These are phyloP conservation scores for Galerina sulciceps DNA, from an alignment of 768 basidiomycete species.

Conservation along the genomic window DNA sequence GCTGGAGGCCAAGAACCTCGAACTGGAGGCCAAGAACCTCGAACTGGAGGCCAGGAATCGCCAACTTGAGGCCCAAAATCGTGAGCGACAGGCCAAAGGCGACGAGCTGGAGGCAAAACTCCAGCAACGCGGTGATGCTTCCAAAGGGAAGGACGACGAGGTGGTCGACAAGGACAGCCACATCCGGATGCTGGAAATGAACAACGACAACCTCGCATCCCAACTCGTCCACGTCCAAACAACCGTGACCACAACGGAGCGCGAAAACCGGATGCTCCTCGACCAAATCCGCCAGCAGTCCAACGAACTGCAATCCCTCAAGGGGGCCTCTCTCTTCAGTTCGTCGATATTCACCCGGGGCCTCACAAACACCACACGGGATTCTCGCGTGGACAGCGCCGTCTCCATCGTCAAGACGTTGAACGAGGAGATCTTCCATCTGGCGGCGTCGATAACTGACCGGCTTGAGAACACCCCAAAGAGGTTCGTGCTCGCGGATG, in stretches of 20 bases:
- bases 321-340: constrained; percentile 12
- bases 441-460: constrained; percentile 43
- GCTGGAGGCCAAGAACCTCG: too few relatives aligned
- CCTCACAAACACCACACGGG: constrained; percentile 4
- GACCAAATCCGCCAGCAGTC: constrained; percentile 39
- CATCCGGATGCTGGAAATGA: constrained; percentile 23
- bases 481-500: constrained; percentile 26
- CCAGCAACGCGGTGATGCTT: constrained; percentile 4
- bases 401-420: constrained; percentile 32
- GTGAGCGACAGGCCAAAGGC: background rate
- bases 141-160: constrained; percentile 3
- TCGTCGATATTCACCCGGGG: background rate
- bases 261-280: constrained; percentile 36
- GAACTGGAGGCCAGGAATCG: background rate
- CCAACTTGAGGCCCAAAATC: constrained; percentile 7
- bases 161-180: constrained; percentile 20
- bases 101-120: constrained; percentile 14
- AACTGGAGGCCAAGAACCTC: too few relatives aligned
- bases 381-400: constrained; percentile 20
- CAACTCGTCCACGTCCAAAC: constrained; percentile 25
- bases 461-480: constrained; percentile 32
- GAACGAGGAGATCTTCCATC: constrained; percentile 46
- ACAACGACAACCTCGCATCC: constrained; percentile 19
- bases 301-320: constrained; percentile 27
- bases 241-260: constrained; percentile 22